Base-by-base conservation (phyloP, 768 basidiomycete genomes). In the Suillus paluster region DNA sequence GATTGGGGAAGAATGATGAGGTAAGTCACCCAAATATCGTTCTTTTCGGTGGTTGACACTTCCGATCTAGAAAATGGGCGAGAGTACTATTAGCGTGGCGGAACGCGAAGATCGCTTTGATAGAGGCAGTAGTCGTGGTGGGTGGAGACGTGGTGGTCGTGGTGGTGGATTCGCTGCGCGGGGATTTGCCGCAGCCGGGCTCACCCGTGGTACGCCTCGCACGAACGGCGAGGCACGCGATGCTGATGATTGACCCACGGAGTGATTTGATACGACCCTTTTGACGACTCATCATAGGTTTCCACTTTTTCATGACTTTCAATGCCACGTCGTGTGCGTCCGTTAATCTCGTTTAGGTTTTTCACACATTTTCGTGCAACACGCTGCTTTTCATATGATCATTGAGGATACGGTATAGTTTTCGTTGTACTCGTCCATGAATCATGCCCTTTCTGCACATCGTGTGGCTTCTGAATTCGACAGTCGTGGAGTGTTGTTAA, bases 1-100 rank as follows among this genome's bases (percentile, higher is more conserved):
- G 90, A 0, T 77, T 96, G 23, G 87, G 85, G 49, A 90, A 87
- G 68, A 89, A 92, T 65, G 84, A 82, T 27, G 87, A 88, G 74
- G 94, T 94, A 64, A 61, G 83, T 75, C 25, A 19, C 33, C 39
- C 19, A 33, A 6, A 30, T 39, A 45, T 45, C 56, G 59, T 30
- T 39, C 9, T 15, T 60, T 60, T 64, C 36, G 39, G 23, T 25
- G 9, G 34, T 63, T 72, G 39, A 67, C 60, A 19, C 53, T 39
- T 50, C 33, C 39, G 34, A 53, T 57, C 41, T 67, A 94, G 92
- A 89, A 84, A 83, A 78, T 94, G 38, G 86, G 89, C 46, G 92
- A 90, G 54, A 79, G 70, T 0, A 69, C 77, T 0, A 86, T 89
- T 2, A 88, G 91, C 65, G 85, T 93, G 30, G 84, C 82, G n/a